Base-by-base conservation (phyloP, 768 basidiomycete species). In the Tricholoma terreum region DNA sequence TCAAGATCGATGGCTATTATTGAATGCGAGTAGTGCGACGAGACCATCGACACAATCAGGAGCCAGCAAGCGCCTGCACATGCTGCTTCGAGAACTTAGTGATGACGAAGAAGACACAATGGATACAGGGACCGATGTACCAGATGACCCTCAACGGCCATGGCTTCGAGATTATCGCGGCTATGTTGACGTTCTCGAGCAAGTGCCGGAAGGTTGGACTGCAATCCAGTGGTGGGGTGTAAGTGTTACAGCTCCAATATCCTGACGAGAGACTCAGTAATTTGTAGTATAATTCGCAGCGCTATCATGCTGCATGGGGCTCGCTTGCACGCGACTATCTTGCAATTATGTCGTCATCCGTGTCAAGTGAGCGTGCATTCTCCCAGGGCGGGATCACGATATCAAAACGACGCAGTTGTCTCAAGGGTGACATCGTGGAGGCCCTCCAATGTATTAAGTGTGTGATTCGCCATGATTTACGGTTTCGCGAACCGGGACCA, bases 301-400 rank as follows among this genome's bases (percentile, higher is more conserved):
- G 34, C 34, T 35, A 14, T 10, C 12, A 71, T 57, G 72, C 70
- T 3, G 64, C 66, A 0, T 77, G 75, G 74, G 69, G 69, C 0
- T 72, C 71, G 0, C 64, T 77, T 1, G 73, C 76, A 8, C 56
- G 62, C 7, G 75, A 78, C 54, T 72, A 73, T 24, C 66, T 78
- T 8, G 49, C 73, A 1, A 69, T 79, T 22, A 75, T 76, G 72
- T 71, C 72, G 8, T 71, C 71, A 0, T 73, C 69, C 1, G 74
- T 77, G 8, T 76, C 75, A 4, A 73, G 71, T 62, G 72, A 78
- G 59, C 65, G 65, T 8, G 75, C 73, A 6, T 79, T 79, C 58
- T 78, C 72, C 0, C 62, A 67, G 3, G 75, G 68, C 10, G 74
- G 75, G 5, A 74, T 77, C 24, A 77, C 76, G 0, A 69, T 77